phyloP scores from a whole-genome alignment of 345 rosid genomes.

The Excoecaria cochinchinensis region DNA sequence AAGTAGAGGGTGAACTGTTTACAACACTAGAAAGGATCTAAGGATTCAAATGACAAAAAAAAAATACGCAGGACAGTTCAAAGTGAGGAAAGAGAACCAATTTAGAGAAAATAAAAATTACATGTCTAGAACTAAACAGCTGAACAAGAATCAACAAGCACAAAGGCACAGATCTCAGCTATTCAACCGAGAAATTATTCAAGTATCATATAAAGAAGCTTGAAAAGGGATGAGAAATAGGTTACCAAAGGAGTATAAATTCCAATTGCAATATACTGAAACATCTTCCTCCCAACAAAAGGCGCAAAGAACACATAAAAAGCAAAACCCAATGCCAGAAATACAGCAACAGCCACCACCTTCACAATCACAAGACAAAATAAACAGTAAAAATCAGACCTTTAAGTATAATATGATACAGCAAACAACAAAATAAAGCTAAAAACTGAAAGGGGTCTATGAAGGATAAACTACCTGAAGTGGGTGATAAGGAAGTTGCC shows the following conservation, averaged over 20 bases:
- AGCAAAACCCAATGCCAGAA: slow-evolving; percentile 95
- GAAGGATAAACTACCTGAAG: slow-evolving; percentile 59
- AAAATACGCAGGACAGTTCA: slow-evolving; percentile 9
- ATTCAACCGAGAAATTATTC: slow-evolving; percentile 9
- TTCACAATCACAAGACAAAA: slow-evolving; percentile 39
- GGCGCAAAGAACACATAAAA: slow-evolving; percentile 99
- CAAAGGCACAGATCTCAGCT: slow-evolving; percentile 47
- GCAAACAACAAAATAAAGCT: not conserved
- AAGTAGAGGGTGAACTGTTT: slow-evolving; percentile 13
- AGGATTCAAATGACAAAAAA: slow-evolving; percentile 13
- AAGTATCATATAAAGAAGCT: not conserved
- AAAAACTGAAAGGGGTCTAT: not conserved
- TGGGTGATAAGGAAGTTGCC: slow-evolving; percentile 99
- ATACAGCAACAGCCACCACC: slow-evolving; percentile 99
- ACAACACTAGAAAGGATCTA: slow-evolving; percentile 20
- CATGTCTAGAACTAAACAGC: slow-evolving; percentile 10
- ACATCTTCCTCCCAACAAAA: slow-evolving; percentile 78
- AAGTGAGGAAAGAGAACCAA: slow-evolving; percentile 21
- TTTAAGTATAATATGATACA: not conserved
- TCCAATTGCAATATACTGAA: slow-evolving; percentile 77
- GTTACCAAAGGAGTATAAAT: slow-evolving; percentile 96
- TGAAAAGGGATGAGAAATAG: slow-evolving; percentile 6
- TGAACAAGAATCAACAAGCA: slow-evolving; percentile 23
- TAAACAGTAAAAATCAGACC: slow-evolving; percentile 26
- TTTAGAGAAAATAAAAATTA: slow-evolving; percentile 9